Evolutionary conservation across 768 basidiomycete species (phyloP), one percentile per base, ranked within the genome.

Genomic region (Lepiota brunneoincarnata): DNA sequence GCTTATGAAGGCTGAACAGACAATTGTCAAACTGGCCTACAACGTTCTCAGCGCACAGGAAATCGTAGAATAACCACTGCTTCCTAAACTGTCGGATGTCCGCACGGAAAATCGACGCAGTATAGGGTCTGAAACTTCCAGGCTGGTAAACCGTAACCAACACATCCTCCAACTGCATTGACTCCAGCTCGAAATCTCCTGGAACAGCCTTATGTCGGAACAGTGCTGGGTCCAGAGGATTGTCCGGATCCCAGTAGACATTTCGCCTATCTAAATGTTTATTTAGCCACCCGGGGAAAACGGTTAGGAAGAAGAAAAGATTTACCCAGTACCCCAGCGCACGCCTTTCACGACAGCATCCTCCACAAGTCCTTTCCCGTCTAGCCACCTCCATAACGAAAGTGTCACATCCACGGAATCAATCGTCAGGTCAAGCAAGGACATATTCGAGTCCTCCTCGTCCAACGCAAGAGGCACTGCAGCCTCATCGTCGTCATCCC

Each of bases 1-100:
- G 96, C 64, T 86, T 89, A 64, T 98, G 97, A 58, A 99, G 66
- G 66, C 95, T 98, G 73, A 97, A 97, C 17, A 99, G 66, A 63
- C 97, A 99, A 65, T 98, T 98, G 67, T 99, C 97, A 58, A 93
- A 91, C 67, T 99, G 97, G 3, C 97, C 97, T 7, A 97, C 96
- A 38, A 98, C 89, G 59, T 89, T 91, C 65, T 98, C 95, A 0
- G 97, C 95, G n/a, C 79, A 80, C 56, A 98, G 72, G 59, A 98
- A 86, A 69, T 99, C 97, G 68, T 95, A 95, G 69, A 97, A 97
- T 35, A 96, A 61, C 93, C 93, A 98, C 63, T 89, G 86, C 68
- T 97, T 98, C 51, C 97, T 78, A 59, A 98, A 82, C 24, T 76
- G 79, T 11, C 81, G 79, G 34, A 98, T 80, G 61, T 93, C 89